phyloP scores from a whole-genome alignment of 1,139 yeast genomes.

The Candida tetrigidarum region DNA sequence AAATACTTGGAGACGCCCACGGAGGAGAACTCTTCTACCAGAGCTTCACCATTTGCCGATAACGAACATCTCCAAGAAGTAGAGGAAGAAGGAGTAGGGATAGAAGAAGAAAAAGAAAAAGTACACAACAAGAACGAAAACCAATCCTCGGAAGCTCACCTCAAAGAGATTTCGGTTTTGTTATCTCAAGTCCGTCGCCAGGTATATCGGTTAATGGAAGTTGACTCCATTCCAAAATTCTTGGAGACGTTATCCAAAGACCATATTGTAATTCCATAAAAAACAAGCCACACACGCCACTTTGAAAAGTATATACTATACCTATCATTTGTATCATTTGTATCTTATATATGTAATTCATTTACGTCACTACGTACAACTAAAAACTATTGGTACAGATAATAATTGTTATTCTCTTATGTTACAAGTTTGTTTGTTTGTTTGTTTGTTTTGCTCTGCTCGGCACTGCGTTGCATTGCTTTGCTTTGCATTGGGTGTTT shows the following conservation, averaged over 20 bases:
- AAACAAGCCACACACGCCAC: not conserved
- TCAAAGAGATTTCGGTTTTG: conserved; percentile 7
- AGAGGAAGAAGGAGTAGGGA: too few species aligned
- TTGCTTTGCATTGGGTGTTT: not conserved
- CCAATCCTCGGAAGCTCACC: not conserved
- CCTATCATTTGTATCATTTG: not conserved
- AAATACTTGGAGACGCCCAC: conserved; percentile 15
- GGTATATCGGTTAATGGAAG: conserved; percentile 65
- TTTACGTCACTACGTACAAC: conserved; percentile 1
- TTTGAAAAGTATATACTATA: too few species aligned
- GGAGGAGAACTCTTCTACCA: conserved; percentile 1
- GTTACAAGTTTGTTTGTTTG: conserved; percentile 1
- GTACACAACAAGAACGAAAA: not conserved
- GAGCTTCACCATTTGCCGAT: not conserved
- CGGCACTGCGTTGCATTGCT: too few species aligned
- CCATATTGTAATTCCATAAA: conserved; percentile 9
- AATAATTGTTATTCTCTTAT: not conserved
- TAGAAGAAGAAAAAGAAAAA: too few species aligned
- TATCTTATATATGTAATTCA: conserved; percentile 2
- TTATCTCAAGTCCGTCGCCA: conserved; percentile 24
- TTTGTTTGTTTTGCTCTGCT: not conserved
- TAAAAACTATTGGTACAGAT: conserved; percentile 3
- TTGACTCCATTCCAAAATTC: conserved; percentile 77
- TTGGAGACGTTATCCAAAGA: conserved; percentile 23
- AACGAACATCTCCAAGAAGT: not conserved